A percentile compares a stretch with the other conserved stretches of the same genome.
Evolutionary conservation across 2,329 filamentous ascomycete genomes (phyloP).

Genomic region (Verticillium nubilum): DNA sequence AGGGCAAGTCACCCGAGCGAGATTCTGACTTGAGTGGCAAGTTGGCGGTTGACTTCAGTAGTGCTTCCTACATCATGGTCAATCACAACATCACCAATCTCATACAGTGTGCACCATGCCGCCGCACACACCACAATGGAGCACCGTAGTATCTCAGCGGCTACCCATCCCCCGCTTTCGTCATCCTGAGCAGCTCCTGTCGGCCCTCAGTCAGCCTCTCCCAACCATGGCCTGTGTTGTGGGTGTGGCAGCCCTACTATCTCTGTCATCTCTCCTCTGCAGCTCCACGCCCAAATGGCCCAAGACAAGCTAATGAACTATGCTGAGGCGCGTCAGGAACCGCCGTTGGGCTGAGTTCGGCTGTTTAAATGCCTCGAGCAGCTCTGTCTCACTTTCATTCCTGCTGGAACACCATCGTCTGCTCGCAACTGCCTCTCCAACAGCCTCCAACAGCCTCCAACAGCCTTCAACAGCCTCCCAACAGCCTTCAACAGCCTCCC

Average conservation of each 20-base stretch:
- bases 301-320: not conserved
- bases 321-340: not conserved
- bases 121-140: not conserved
- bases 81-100: too few species aligned
- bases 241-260: not conserved
- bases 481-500: not conserved
- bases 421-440: not conserved
- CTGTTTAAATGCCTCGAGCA: not conserved
- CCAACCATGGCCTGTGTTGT: not conserved
- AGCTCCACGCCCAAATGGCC: not conserved
- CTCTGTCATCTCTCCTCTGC: not conserved
- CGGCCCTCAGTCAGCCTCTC: not conserved
- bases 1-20: too few species aligned
- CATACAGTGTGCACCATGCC: too few species aligned
- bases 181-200: not conserved
- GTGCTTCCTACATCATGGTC: too few species aligned
- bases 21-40: too few species aligned
- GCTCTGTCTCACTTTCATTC: not conserved
- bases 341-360: not conserved
- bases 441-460: not conserved
- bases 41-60: too few species aligned
- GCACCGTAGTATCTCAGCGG: not conserved
- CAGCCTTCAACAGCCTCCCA: not conserved
- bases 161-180: not conserved
- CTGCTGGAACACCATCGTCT: too few species aligned